Percentiles rank a stretch among this genome's conserved stretches.
These are phyloP conservation scores for Glycine latifolia DNA, from an alignment of 306 rosid genomes.

Conservation along the genomic window DNA sequence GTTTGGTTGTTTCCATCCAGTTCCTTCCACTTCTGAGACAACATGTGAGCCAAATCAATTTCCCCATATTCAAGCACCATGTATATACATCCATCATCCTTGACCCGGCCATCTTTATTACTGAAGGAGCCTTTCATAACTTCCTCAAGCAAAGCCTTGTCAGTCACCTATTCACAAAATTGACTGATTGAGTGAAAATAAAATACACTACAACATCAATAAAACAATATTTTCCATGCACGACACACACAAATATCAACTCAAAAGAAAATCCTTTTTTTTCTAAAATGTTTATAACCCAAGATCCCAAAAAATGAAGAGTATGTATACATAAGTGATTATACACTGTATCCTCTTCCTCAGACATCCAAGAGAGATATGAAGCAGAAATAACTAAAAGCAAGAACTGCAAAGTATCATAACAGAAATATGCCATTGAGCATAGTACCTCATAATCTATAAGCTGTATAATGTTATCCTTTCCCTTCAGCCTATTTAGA, in stretches of 20 bases:
- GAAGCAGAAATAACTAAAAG: slow-evolving; percentile 38
- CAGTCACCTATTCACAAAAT: slow-evolving; percentile 75
- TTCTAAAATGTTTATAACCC: neutral
- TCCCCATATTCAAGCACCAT: slow-evolving; percentile 99
- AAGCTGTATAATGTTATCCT: slow-evolving; percentile 87
- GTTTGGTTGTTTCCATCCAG: slow-evolving; percentile 68
- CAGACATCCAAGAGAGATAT: neutral
- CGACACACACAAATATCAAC: neutral
- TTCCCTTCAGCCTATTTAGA: slow-evolving; percentile 87
- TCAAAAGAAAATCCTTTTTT: neutral
- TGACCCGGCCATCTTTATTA: slow-evolving; percentile 90
- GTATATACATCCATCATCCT: slow-evolving; percentile 92
- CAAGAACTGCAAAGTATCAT: slow-evolving; percentile 2
- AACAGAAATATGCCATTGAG: slow-evolving; percentile 20
- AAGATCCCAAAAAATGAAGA: neutral
- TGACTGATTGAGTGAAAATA: neutral
- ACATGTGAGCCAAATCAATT: slow-evolving; percentile 99
- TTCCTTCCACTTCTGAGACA: slow-evolving; percentile 96
- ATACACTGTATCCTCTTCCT: neutral
- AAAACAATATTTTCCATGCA: neutral
- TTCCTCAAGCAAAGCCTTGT: slow-evolving; percentile 80
- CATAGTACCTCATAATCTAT: slow-evolving; percentile 86
- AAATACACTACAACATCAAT: slow-evolving; percentile 24
- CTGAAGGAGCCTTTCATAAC: slow-evolving; percentile 78
- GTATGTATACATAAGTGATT: neutral